Base-by-base conservation (phyloP, 2,329 filamentous ascomycete genomes). In the Raffaelea arxii region DNA sequence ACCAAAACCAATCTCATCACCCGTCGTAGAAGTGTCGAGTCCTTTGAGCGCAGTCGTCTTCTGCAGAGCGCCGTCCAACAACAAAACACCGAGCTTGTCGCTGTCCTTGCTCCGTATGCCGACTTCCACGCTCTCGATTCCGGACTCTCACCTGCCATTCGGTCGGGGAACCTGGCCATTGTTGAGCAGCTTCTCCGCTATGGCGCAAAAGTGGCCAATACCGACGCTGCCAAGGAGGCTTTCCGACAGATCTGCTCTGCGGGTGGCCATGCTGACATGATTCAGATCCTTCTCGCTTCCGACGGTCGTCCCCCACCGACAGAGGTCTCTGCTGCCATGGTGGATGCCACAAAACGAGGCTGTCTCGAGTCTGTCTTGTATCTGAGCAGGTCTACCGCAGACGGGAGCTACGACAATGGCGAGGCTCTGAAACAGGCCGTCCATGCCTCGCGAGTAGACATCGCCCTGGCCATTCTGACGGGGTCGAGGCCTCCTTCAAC, bases 381-480 rank as follows among this genome's bases (percentile, higher is more conserved):
- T 32, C 62, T 80, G 1, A 75, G 70, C 50, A 68, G 72, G 25
- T 72, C 74, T 0, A 66, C 62, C 2, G 76, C 75, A 2, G 73
- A 80, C 43, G 71, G 70, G 6, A 71, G 73, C 49, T 66, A 71
- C 53, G 70, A 75, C 49, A 60, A 67, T 3, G 73, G 69, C 10
- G 69, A 75, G 19, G 75, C 74, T 1, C 62, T 81, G 23, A 73
- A 70, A 48, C 56, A 64, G 1, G 74, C 76, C 4, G 60, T 80
- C 22, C 59, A 58, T 1, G 63, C 68, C 21, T 69, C 72, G 16
- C 65, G 74, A 12, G 64, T 70, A 44, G 76, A 81, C 51, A 68
- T 81, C 36, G 70, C 66, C 0, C 63, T 80, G 24, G 74, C 75
- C 6, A 68, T 81, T 19, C 56, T 78, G 14, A 71, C 72, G 43